Base-by-base conservation (phyloP, 257 asterid species). In the Nicotiana undulata region DNA sequence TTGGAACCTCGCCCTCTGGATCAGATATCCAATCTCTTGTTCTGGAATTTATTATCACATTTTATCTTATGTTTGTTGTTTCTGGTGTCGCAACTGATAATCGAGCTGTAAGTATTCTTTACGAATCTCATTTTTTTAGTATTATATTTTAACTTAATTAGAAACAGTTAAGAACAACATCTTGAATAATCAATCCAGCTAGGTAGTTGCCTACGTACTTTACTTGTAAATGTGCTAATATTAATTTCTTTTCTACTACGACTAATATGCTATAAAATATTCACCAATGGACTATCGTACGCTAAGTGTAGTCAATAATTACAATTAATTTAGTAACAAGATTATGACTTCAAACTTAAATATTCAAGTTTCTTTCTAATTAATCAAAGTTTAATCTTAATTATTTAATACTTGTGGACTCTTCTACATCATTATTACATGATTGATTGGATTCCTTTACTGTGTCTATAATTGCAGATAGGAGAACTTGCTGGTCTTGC, bases 401-500 rank as follows among this genome's bases (percentile, higher is more conserved):
- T 11, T 46, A 2, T 67, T 58, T 22, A 58, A 11, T 11, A 37
- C 28, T 34, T 56, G 61, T 74, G 26, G 26, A 74, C 26, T 49
- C 44, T 24, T 4, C 0, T 49, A 29, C 7, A 72, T 49, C 16
- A 72, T 22, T 22, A 40, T 56, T 7, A 1, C 3, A 70, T 70
- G 58, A 70, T 70, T 60, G 70, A 72, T 51, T 52, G 12, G 22
- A 65, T 18, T n/a, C 4, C 37, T 37, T 63, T 28, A 20, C 18
- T 64, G 56, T 32, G 53, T 9, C n/a, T 2, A 9, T 60, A 28
- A 49, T n/a, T 83, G 76, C 56, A 87, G 90, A 84, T 87, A 32
- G 86, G 97, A 68, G 97, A 92, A 82, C 94, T 92, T 60, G 97
- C 96, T 53, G 97, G 96, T 26, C 80, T 92, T 29, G 96, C 96